Base-by-base conservation (phyloP, 768 basidiomycete species). In the Mycena filopes region DNA sequence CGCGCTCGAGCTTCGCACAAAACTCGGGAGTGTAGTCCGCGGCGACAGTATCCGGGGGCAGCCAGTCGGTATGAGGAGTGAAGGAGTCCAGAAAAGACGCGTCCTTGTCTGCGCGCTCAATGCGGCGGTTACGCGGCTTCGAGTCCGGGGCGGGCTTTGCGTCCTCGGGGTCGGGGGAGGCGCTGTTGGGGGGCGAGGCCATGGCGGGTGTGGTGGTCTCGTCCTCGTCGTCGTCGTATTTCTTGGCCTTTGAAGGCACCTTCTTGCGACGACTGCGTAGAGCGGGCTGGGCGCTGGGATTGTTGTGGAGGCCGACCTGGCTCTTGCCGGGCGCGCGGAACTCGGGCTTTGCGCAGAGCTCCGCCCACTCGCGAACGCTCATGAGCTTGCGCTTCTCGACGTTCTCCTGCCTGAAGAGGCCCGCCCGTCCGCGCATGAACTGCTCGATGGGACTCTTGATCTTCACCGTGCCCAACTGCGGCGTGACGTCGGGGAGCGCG, bases 361-460 rank as follows among this genome's bases (percentile, higher is more conserved):
- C 94, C 0, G 85, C 86, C 94, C 94, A 96, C 76, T 96, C 94
- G 57, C 92, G 89, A 23, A 94, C 88, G 72, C 92, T 95, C 88
- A 93, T 90, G 55, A 87, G 76, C 69, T 88, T 88, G 66, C 93
- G 86, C 77, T 94, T 95, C 80, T 95, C 95, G 72, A 98, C 84
- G 74, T 98, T 99, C 78, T 94, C 88, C 70, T 94, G 91, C 23
- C 94, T 88, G 76, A 95, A 99, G 8, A 96, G 83, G 2, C 97
- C 97, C 7, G 87, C 88, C 58, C 86, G 84, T 11, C 97, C 97
- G 42, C 90, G 79, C 90, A 98, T 95, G 74, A 90, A 89, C 75
- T 99, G 97, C 74, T 96, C 95, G 70, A 99, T 99, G 2, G 98
- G 96, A 18, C 87, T 87, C 78, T 88, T 89, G 65, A 99, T 91